Conservation (phyloP, 345 rosid species). For the Ailanthus altissimus region DNA sequence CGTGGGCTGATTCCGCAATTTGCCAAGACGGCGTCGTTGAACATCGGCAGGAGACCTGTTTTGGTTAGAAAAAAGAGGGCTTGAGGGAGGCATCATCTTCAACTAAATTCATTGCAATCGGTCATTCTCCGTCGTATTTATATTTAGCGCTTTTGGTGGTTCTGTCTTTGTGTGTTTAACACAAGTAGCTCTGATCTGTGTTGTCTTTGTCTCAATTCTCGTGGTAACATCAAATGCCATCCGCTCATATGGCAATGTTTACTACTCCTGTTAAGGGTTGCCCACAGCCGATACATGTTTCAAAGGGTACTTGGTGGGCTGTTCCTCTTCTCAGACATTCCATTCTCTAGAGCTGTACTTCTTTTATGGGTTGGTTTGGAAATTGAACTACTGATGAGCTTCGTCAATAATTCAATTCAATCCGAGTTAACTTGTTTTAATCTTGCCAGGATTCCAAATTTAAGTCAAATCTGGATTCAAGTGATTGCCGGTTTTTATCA, state of each 20-base stretch:
- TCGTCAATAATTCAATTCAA: neutral
- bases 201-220: neutral
- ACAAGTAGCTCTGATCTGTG: slow-evolving; percentile 2
- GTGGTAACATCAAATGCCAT: neutral
- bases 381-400: neutral
- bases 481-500: neutral
- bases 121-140: neutral
- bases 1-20: slow-evolving; percentile 54
- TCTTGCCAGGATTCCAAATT: neutral
- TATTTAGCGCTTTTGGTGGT: neutral
- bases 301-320: no score
- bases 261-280: no score
- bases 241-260: no score
- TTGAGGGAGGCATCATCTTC: no score
- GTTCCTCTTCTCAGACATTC: no score
- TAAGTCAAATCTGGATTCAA: neutral
- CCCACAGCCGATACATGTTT: no score
- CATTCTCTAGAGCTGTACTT: no score
- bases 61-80: slow-evolving; percentile 64
- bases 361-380: neutral
- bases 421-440: neutral
- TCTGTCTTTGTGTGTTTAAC: neutral
- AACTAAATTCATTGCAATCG: neutral
- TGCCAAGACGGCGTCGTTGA: slow-evolving; percentile 21
- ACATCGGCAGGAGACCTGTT: slow-evolving; percentile 39